Evolutionary conservation across 106 monocot genomes (phyloP).

Genomic region (Platanthera zijinensis): DNA sequence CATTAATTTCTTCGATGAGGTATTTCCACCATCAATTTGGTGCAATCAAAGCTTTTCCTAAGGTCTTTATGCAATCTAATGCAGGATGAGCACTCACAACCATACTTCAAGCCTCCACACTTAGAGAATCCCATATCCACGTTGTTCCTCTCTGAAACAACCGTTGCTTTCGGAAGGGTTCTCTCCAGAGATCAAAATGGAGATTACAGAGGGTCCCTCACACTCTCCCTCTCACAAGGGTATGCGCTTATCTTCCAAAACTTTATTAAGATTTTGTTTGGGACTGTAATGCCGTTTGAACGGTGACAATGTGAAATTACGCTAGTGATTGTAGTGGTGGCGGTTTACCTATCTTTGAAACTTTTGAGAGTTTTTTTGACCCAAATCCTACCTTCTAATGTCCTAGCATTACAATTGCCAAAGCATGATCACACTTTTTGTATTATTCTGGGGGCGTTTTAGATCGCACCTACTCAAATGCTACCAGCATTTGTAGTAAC

Average conservation of each 20-base stretch:
- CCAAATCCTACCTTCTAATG: too few species aligned
- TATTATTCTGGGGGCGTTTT: too few species aligned
- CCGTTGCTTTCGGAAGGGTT: constrained; percentile 67
- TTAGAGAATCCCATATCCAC: constrained; percentile 88
- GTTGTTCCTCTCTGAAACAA: constrained; percentile 67
- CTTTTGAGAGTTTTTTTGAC: too few species aligned
- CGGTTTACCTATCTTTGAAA: neutral
- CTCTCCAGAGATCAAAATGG: constrained; percentile 57
- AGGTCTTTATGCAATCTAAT: constrained; percentile 1
- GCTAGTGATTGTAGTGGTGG: too few species aligned
- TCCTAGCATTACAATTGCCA: too few species aligned
- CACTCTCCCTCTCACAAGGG: constrained; percentile 71
- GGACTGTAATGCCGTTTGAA: too few species aligned
- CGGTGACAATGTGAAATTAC: too few species aligned
- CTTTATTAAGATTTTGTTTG: neutral
- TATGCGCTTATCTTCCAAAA: constrained; percentile 16
- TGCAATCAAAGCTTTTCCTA: too few species aligned
- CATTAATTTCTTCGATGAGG: constrained; percentile 98
- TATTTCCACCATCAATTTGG: constrained; percentile 8
- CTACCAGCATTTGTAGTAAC: too few species aligned
- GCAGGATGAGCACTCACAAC: constrained; percentile 87
- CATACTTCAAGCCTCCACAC: constrained; percentile 95
- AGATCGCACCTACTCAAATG: too few species aligned
- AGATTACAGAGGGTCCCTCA: constrained; percentile 79
- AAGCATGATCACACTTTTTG: too few species aligned